Base-by-base conservation (phyloP, 2,329 filamentous ascomycete species). In the Penicillium glabrum region DNA sequence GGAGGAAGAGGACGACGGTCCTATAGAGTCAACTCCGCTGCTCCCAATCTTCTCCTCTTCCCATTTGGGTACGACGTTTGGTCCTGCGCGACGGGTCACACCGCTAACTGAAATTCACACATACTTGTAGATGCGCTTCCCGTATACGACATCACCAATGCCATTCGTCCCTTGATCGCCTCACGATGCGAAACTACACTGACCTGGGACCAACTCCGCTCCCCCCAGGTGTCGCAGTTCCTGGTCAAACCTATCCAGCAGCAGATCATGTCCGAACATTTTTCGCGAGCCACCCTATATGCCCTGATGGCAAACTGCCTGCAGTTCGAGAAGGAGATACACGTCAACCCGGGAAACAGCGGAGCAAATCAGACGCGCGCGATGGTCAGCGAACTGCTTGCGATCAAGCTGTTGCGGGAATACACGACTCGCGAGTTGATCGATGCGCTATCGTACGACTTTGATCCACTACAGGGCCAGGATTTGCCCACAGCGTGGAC, bases 141-240 rank as follows among this genome's bases (percentile, higher is more conserved):
- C 21, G 86, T 96, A 56, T 97, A 97, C 79, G 89, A 87, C 73
- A 86, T 96, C 64, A 96, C 93, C 27, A 93, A 97, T 75, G 86
- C 90, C 31, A 93, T 97, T 61, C 89, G 93, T 63, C 86, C 92
- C 52, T 83, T 97, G 55, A 87, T 98, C 58, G 85, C 90, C 63
- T 83, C 90, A 57, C 87, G 90, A 70, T 96, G 91, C 74, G 93
- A 98, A 78, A 97, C 93, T 1, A 93, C 91, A 0, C 79, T 98
- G 50, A 89, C 91, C 16, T 98, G 93, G 93, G 93, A 98, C 62
- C 93, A 98, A 73, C 81, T 98, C 61, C 86, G 93, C 61, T 96
- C 92, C n/a, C 93, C 93, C 3, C 93, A 98, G 72, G 89, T 98
- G 55, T 96, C 92, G 16, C 93, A 96, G 71, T 98, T 98, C 72